These are phyloP conservation scores for Diatrype stigma DNA, from an alignment of 2,329 filamentous ascomycete species.

Conservation along the genomic window DNA sequence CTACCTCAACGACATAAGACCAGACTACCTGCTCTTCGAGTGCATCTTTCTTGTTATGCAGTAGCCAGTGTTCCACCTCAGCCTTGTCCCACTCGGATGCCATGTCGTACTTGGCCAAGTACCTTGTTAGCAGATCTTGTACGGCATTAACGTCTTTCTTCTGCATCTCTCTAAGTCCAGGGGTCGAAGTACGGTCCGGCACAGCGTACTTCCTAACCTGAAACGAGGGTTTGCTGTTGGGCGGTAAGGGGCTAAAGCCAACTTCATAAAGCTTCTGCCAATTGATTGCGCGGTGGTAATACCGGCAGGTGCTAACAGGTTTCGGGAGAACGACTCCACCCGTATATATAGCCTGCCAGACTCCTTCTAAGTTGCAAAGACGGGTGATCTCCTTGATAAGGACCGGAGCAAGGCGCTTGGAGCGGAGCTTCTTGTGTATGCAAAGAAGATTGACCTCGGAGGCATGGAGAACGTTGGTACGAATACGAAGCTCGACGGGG, in stretches of 20 bases:
- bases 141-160: constrained; percentile 74
- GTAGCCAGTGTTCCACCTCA: constrained; percentile 84
- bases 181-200: constrained; percentile 66
- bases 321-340: constrained; percentile 87
- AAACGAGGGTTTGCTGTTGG: constrained; percentile 76
- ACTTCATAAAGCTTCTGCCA: constrained; percentile 96
- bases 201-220: constrained; percentile 85
- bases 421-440: constrained; percentile 94
- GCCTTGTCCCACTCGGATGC: constrained; percentile 74
- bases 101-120: constrained; percentile 77
- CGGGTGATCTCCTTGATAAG: constrained; percentile 98
- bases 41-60: constrained; percentile 60
- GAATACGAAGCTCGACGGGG: constrained; percentile 76
- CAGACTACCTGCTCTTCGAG: constrained; percentile 79
- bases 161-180: constrained; percentile 77
- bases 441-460: constrained; percentile 98
- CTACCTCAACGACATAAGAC: constrained; percentile 83
- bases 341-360: constrained; percentile 96
- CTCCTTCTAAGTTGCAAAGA: constrained; percentile 77
- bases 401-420: constrained; percentile 86
- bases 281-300: constrained; percentile 90
- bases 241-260: constrained; percentile 85
- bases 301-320: constrained; percentile 87
- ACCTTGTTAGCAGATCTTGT: constrained; percentile 68
- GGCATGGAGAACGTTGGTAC: constrained; percentile 68